A percentile compares a stretch with the other conserved stretches of the same genome.
phyloP scores from a whole-genome alignment of 306 rosid species.

The Trichosanthes truncata region DNA sequence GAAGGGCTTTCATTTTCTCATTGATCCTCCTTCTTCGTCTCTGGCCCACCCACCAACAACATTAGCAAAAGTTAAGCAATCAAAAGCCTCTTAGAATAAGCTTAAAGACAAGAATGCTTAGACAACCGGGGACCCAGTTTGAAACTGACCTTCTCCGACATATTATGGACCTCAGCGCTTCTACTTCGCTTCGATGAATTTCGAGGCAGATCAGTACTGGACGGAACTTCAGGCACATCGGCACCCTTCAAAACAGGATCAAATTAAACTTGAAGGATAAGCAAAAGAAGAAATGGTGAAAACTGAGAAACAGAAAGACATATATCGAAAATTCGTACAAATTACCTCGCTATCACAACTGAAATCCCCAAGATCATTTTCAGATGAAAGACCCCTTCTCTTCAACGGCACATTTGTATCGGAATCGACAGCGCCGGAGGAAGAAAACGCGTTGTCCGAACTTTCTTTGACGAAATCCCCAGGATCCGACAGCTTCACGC shows the following conservation, averaged over 20 bases:
- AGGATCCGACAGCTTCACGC: conserved; percentile 22
- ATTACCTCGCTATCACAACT: conserved; percentile 49
- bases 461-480: conserved; percentile 20
- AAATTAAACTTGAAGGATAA: not conserved
- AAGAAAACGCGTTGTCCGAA: conserved; percentile 23
- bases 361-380: conserved; percentile 34
- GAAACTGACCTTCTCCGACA: conserved; percentile 75
- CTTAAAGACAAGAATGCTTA: not conserved
- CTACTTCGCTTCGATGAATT: conserved; percentile 74
- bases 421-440: conserved; percentile 23
- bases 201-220: conserved; percentile 35
- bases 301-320: not conserved
- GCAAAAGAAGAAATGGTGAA: not conserved
- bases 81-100: not conserved
- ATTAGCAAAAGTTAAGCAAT: conserved; percentile 14
- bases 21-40: conserved; percentile 89
- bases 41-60: conserved; percentile 38
- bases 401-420: conserved; percentile 23
- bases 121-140: conserved; percentile 1
- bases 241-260: conserved; percentile 31
- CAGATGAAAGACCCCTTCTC: conserved; percentile 24
- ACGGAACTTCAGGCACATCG: conserved; percentile 38
- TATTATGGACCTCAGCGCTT: conserved; percentile 90
- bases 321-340: not conserved
- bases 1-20: conserved; percentile 92